phyloP scores from a whole-genome alignment of 345 rosid species.

The Atalantia buxifolia region DNA sequence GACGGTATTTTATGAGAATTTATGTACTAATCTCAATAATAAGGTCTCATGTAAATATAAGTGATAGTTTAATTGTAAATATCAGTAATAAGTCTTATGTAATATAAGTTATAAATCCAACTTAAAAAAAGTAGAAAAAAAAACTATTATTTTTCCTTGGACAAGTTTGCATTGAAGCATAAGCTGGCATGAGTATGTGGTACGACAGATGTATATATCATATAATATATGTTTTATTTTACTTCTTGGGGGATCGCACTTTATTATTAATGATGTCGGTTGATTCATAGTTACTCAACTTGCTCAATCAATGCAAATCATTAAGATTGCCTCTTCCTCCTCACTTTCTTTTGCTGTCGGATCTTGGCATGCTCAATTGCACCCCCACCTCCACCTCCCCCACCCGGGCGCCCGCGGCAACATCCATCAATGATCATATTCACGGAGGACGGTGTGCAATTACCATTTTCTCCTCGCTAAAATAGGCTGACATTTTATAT shows the following conservation, averaged over 20 bases:
- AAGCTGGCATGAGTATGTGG: not conserved
- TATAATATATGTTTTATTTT: not conserved
- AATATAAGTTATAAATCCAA: too few relatives aligned
- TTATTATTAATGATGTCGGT: conserved; percentile 13
- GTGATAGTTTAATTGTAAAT: too few relatives aligned
- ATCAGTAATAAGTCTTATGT: too few relatives aligned
- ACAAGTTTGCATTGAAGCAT: not conserved
- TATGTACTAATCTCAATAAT: too few relatives aligned
- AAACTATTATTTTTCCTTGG: not conserved
- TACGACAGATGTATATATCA: not conserved
- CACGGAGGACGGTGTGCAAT: not conserved
- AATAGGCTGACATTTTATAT: not conserved
- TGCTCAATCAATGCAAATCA: conserved; percentile 44
- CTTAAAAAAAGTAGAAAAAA: too few relatives aligned
- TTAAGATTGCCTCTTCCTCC: not conserved
- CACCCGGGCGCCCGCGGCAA: not conserved
- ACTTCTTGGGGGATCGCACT: too few relatives aligned
- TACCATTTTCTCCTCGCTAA: not conserved
- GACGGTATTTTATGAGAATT: too few relatives aligned
- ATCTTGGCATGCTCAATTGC: conserved; percentile 3
- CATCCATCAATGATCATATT: not conserved
- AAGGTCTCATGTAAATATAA: too few relatives aligned
- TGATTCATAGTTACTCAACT: conserved; percentile 31
- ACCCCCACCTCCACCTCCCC: too few relatives aligned
- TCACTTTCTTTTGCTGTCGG: not conserved